Conservation (phyloP, 164 flowering plant genomes). For the Macadamia integrifolia region DNA sequence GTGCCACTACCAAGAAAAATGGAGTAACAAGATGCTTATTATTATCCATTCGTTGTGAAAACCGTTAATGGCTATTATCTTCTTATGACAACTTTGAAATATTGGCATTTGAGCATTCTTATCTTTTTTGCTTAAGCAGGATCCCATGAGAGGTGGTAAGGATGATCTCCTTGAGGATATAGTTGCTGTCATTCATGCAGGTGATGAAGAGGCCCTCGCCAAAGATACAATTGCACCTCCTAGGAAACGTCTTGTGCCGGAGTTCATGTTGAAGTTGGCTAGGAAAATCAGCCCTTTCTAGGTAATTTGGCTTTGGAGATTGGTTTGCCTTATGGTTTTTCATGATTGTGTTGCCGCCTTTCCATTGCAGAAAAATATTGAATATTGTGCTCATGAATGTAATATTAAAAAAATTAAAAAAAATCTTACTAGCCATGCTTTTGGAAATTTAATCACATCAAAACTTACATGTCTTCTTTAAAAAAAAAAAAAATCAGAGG, state of each 20-base stretch:
- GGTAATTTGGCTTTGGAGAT: constrained; percentile 4
- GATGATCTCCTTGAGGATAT: constrained; percentile 70
- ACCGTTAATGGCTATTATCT: neutral
- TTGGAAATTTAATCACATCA: too few relatives aligned
- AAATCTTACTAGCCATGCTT: too few relatives aligned
- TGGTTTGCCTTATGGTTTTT: too few relatives aligned
- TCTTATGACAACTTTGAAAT: too few relatives aligned
- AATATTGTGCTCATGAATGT: too few relatives aligned
- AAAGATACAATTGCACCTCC: constrained; percentile 53
- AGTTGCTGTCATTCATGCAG: constrained; percentile 52
- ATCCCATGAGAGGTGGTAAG: constrained; percentile 88
- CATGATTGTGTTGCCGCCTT: too few relatives aligned
- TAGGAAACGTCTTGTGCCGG: constrained; percentile 76
- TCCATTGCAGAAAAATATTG: too few relatives aligned
- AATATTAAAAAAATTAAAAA: too few relatives aligned
- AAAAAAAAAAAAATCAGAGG: too few relatives aligned
- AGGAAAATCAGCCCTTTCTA: constrained; percentile 73
- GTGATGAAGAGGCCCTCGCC: constrained; percentile 47
- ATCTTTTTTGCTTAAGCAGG: constrained; percentile 38
- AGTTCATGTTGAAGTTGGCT: constrained; percentile 64
- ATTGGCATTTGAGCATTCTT: neutral
- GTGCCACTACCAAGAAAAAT: too few relatives aligned
- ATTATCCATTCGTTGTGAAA: neutral
- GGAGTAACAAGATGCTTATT: neutral
- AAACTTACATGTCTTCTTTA: too few relatives aligned